Evolutionary conservation across 2,329 filamentous ascomycete species (phyloP).

Genomic region (Drechslerella dactyloides): DNA sequence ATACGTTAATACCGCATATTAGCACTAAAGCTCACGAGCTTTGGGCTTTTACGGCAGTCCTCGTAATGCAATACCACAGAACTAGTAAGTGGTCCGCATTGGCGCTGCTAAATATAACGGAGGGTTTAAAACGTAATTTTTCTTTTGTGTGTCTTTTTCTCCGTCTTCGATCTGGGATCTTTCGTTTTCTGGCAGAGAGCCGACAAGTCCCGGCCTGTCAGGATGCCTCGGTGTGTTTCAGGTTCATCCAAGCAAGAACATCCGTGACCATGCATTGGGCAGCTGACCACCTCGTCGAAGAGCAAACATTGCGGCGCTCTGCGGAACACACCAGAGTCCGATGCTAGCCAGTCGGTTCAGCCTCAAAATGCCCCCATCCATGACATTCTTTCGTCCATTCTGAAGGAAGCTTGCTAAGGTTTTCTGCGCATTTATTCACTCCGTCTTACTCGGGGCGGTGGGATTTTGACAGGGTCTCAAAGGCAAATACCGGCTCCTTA

Average conservation of each 20-base stretch:
- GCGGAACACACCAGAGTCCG: not conserved
- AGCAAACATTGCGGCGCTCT: slow-evolving; percentile 7
- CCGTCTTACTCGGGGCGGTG: not conserved
- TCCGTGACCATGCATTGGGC: slow-evolving; percentile 48
- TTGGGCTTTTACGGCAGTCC: no score
- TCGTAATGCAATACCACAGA: not conserved
- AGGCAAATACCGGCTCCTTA: no score
- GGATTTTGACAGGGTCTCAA: no score
- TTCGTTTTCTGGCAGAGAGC: slow-evolving; percentile 12
- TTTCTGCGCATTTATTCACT: not conserved
- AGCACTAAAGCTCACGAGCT: not conserved
- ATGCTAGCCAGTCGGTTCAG: slow-evolving; percentile 32
- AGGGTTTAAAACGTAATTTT: not conserved
- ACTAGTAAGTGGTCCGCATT: slow-evolving; percentile 5
- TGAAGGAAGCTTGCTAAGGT: not conserved
- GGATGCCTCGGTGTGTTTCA: slow-evolving; percentile 50
- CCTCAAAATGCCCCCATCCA: slow-evolving; percentile 31
- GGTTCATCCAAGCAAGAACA: slow-evolving; percentile 40
- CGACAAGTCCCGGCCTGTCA: slow-evolving; percentile 30
- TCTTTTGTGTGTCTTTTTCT: no score
- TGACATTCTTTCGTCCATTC: not conserved
- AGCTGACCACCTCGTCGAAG: slow-evolving; percentile 35
- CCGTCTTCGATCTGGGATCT: slow-evolving; percentile 37
- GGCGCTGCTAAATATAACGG: slow-evolving; percentile 10
- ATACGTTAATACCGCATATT: not conserved